Base-by-base conservation (phyloP, 2,329 filamentous ascomycete genomes). In the Lachnellula arida region DNA sequence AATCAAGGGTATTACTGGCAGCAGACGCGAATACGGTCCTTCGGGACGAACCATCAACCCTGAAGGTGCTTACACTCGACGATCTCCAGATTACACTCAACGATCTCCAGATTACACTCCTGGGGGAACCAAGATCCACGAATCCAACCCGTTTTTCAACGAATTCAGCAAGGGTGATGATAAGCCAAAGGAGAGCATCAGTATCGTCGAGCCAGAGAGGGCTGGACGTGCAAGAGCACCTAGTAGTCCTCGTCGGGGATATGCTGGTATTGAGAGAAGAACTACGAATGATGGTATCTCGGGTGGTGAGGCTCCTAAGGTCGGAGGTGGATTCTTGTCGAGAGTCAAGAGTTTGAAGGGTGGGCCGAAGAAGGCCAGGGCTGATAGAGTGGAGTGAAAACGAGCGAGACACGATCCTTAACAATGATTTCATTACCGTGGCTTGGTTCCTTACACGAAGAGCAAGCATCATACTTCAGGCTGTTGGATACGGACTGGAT, bases 281-380 rank as follows among this genome's bases (percentile, higher is more conserved):
- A 71, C 78, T 2, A 91, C 87, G 4, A 75, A 79, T 15, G 87
- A 89, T 61, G 77, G 74, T 11, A 69, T 71, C n/a, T n/a, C n/a
- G 14, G 64, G 68, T 17, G 67, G 67, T 49, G 75, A 76, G 56
- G 76, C 42, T 22, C 68, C 72, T 2, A 70, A 73, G 32, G 66
- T 70, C 14, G 68, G 76, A 46, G 81, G 81, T 47, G 87, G 89
- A 2, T 86, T 95, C 60, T 71, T 95, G 59, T 88, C 82, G 51
- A 82, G 90, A 53, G 89, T 94, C 75, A 91, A 89, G 80, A 91
- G 87, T 72, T 74, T 94, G 73, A 92, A 90, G 76, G 86, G 87
- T 50, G 83, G 84, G 34, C 79, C 85, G 61, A 78, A 82, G 61
- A 75, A 73, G 65, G 72, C 70, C 56, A 74, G 70, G 74, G 71